Percentiles rank a stretch among this genome's conserved stretches.
phyloP scores from a whole-genome alignment of 169 alveolate species.

The Plasmodium yoelii region DNA sequence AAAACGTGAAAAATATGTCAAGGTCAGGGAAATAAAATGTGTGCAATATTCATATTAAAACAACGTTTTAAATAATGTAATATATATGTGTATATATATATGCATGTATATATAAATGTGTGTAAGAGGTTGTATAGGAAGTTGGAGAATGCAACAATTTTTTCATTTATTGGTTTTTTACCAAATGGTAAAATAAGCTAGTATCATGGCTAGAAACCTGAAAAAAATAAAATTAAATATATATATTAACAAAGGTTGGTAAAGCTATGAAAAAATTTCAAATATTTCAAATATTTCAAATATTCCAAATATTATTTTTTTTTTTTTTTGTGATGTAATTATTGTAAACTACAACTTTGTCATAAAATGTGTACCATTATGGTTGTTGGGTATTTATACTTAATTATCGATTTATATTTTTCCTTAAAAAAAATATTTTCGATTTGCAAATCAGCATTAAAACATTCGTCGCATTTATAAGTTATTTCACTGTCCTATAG shows the following conservation, averaged over 20 bases:
- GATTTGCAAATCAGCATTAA: slow-evolving; percentile 46
- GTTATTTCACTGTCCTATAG: slow-evolving; percentile 67
- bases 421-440: slow-evolving; percentile 55
- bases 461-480: slow-evolving; percentile 16
- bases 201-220: not conserved
- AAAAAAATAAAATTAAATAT: not conserved
- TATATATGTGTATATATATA: not conserved
- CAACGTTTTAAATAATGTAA: not conserved
- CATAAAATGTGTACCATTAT: slow-evolving; percentile 7
- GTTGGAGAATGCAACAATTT: too few species aligned
- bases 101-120: not conserved
- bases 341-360: too few species aligned
- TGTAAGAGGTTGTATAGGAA: not conserved
- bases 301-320: too few species aligned
- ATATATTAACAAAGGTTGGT: too few species aligned
- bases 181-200: not conserved
- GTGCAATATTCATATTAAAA: not conserved
- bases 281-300: too few species aligned
- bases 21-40: not conserved
- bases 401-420: slow-evolving; percentile 31
- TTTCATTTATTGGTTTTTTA: not conserved
- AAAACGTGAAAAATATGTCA: not conserved
- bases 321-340: too few species aligned
- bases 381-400: slow-evolving; percentile 32
- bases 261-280: too few species aligned